Evolutionary conservation across 805 yeast species (phyloP).

Genomic region (Debaryomyces tyrocola): DNA sequence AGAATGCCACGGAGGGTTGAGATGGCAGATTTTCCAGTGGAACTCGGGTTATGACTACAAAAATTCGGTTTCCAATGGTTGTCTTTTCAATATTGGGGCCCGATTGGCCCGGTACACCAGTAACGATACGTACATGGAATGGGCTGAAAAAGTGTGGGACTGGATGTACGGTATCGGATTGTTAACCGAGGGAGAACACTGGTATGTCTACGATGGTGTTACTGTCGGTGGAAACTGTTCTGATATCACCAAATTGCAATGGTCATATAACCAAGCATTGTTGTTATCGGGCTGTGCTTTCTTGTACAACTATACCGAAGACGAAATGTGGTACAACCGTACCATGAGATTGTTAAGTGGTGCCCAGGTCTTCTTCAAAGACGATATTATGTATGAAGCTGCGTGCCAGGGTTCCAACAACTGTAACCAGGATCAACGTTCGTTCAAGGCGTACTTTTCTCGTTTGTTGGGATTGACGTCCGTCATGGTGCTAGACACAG

Average conservation of each 20-base stretch:
- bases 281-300: conserved; percentile 79
- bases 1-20: conserved; percentile 42
- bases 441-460: conserved; percentile 84
- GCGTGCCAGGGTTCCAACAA: conserved; percentile 67
- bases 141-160: conserved; percentile 45
- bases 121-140: conserved; percentile 38
- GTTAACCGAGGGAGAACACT: conserved; percentile 43
- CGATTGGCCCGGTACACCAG: conserved; percentile 44
- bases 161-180: conserved; percentile 45
- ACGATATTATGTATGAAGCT: conserved; percentile 68
- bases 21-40: conserved; percentile 53
- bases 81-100: conserved; percentile 45
- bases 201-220: conserved; percentile 78
- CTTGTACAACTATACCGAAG: conserved; percentile 70
- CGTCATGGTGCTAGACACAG: conserved; percentile 62
- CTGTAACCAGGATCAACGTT: conserved; percentile 86
- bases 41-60: conserved; percentile 47
- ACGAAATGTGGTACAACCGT: conserved; percentile 64
- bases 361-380: conserved; percentile 52
- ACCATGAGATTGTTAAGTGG: conserved; percentile 57
- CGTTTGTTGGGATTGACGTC: conserved; percentile 77
- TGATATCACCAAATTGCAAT: conserved; percentile 56
- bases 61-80: conserved; percentile 46
- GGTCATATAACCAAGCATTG: conserved; percentile 88
- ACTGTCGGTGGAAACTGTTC: conserved; percentile 58